These are phyloP conservation scores for Spironucleus salmonicida DNA, from an alignment of 208 protist genomes.

Conservation along the genomic window DNA sequence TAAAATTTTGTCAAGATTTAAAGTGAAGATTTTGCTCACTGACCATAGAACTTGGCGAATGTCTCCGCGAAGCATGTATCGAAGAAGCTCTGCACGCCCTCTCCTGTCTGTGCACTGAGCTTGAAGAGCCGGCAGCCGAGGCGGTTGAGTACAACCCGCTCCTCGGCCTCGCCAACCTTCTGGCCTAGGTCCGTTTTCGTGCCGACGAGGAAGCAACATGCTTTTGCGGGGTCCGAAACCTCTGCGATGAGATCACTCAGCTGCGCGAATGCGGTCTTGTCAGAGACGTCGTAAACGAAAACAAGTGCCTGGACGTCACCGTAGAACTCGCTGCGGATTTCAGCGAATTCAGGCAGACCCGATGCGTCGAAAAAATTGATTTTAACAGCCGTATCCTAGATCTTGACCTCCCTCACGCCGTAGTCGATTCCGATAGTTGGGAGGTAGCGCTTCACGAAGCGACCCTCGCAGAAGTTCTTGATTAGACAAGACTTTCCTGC, in stretches of 20 bases:
- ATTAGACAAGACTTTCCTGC: conserved; percentile 79
- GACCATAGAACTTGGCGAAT: too few species aligned
- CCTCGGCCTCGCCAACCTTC: too few species aligned
- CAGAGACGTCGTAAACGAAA: conserved; percentile 25
- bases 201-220: too few species aligned
- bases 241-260: too few species aligned
- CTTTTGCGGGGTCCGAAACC: too few species aligned
- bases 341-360: conserved; percentile 62
- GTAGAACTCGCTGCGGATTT: conserved; percentile 86
- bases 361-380: conserved; percentile 85
- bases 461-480: conserved; percentile 77
- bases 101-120: neutral
- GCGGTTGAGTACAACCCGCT: too few species aligned
- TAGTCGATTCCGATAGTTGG: conserved; percentile 86
- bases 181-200: too few species aligned
- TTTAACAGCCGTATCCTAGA: conserved; percentile 47
- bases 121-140: too few species aligned
- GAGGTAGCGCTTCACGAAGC: conserved; percentile 77
- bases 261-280: neutral
- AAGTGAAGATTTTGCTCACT: too few species aligned
- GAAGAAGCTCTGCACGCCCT: neutral
- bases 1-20: too few species aligned
- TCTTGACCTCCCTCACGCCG: conserved; percentile 65
- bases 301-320: conserved; percentile 64
- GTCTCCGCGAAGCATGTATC: too few species aligned